Evolutionary conservation across 225 moss, liverwort and hornwort species (phyloP).

Genomic region (Bryum argenteum): DNA sequence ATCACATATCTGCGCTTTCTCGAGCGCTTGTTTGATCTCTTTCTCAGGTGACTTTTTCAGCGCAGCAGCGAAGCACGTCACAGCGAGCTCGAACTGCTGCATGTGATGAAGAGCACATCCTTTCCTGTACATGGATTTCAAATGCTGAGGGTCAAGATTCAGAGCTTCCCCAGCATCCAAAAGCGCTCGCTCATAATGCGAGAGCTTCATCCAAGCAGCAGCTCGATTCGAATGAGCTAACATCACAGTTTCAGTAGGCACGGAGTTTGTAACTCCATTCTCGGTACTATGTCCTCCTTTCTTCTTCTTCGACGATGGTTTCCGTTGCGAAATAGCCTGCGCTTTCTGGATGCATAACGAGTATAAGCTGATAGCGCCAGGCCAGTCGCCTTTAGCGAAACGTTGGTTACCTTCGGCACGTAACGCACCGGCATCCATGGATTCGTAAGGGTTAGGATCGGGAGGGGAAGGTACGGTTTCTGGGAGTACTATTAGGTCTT

Average conservation of each 20-base stretch:
- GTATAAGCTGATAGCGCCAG: conserved; percentile 67
- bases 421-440: conserved; percentile 50
- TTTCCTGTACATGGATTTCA: conserved; percentile 69
- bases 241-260: conserved; percentile 62
- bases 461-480: conserved; percentile 21
- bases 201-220: conserved; percentile 70
- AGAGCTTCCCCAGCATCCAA: conserved; percentile 62
- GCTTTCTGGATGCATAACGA: conserved; percentile 64
- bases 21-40: conserved; percentile 55
- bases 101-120: conserved; percentile 78
- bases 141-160: conserved; percentile 51
- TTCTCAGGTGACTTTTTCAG: conserved; percentile 58
- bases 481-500: conserved; percentile 44
- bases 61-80: conserved; percentile 52
- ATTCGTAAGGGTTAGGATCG: conserved; percentile 12
- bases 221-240: conserved; percentile 81
- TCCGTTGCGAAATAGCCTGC: conserved; percentile 31
- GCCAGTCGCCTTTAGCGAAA: conserved; percentile 62
- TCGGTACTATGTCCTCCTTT: conserved; percentile 36
- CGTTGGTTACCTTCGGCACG: conserved; percentile 70
- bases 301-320: conserved; percentile 39
- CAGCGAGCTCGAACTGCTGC: conserved; percentile 70
- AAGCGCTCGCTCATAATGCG: conserved; percentile 58
- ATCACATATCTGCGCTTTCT: conserved; percentile 54
- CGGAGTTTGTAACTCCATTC: conserved; percentile 36